Conservation (phyloP, 805 yeast genomes). For the Wickerhamomyces bovis region DNA sequence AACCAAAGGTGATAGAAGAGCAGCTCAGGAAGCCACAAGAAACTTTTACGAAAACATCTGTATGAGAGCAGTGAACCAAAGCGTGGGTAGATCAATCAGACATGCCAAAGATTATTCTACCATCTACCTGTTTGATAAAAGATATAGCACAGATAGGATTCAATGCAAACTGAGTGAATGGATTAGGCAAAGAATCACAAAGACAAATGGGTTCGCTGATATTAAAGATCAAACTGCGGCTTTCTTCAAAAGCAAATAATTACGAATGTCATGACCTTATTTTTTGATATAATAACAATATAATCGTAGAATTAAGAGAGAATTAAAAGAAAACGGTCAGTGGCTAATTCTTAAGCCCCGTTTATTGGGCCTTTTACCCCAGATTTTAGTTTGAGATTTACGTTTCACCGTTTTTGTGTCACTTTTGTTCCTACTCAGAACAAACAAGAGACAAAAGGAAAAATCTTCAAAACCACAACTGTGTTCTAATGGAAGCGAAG, state of each 20-base stretch:
- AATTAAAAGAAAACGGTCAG: neutral
- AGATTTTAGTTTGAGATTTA: too few relatives aligned
- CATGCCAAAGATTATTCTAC: slow-evolving; percentile 77
- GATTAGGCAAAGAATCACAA: slow-evolving; percentile 46
- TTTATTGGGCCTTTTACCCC: too few relatives aligned
- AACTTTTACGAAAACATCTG: slow-evolving; percentile 77
- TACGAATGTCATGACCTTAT: neutral
- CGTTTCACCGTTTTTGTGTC: neutral
- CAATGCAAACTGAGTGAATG: slow-evolving; percentile 64
- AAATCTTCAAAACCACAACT: neutral
- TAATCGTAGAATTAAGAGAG: neutral
- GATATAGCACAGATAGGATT: slow-evolving; percentile 45
- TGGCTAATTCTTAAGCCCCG: too few relatives aligned
- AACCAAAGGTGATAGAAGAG: slow-evolving; percentile 38
- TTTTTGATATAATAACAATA: neutral
- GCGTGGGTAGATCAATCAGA: slow-evolving; percentile 88
- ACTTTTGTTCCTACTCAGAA: neutral
- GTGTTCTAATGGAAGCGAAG: neutral
- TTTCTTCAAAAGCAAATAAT: slow-evolving; percentile 12
- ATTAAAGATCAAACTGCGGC: slow-evolving; percentile 19
- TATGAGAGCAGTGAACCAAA: slow-evolving; percentile 87
- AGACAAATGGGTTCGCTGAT: slow-evolving; percentile 11
- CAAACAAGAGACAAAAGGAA: neutral
- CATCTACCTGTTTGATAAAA: slow-evolving; percentile 61
- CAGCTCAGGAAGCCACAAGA: slow-evolving; percentile 43